Evolutionary conservation across 768 basidiomycete genomes (phyloP), one percentile per base, ranked within the genome.

Genomic region (Tylopilus sp.): DNA sequence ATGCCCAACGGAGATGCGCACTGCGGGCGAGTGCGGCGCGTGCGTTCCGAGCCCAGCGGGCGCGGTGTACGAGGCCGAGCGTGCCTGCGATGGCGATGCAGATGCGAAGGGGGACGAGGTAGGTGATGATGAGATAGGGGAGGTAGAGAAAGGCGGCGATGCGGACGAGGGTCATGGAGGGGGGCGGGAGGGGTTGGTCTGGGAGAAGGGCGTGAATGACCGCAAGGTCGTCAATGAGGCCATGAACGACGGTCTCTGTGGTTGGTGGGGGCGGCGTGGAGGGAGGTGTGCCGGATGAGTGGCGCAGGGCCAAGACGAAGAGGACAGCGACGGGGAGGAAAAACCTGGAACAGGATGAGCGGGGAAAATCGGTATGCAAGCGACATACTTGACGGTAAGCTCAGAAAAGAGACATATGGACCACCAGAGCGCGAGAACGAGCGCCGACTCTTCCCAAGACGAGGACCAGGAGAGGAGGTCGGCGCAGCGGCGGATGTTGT

Each of bases 381-480:
- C 6, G 10, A 66, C 75, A 44, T 51, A 81, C 83, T 78, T 75
- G 57, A 91, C 69, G 10, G 67, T 69, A 30, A 69, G 67, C 15
- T 76, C 74, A 1, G 78, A 68, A 40, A 86, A 74, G 49, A 94
- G 72, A 71, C 88, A 91, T 18, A 83, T 22, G 0, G 78, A 79
- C 88, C 91, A 95, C 89, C 89, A 94, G 1, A 66, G 64, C 0
- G 78, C 86, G 40, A 95, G 71, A 1, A 78, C 66, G 3, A 94
- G 78, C 73, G 78, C 86, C 46, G 81, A 76, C 47, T 88, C 79
- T 59, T 83, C 78, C 76, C 78, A 80, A 1, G 55, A 66, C 0
- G 74, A 61, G 35, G 75, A 70, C 87, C 89, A 91, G 57, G 74
- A 78, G 28, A 79, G 26, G 1, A 83, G 65, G 60, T 87, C 77